Percentiles rank a stretch among this genome's conserved stretches.
Conservation (phyloP, 352 stramenopile genomes). For the Phytophthora europaea region DNA sequence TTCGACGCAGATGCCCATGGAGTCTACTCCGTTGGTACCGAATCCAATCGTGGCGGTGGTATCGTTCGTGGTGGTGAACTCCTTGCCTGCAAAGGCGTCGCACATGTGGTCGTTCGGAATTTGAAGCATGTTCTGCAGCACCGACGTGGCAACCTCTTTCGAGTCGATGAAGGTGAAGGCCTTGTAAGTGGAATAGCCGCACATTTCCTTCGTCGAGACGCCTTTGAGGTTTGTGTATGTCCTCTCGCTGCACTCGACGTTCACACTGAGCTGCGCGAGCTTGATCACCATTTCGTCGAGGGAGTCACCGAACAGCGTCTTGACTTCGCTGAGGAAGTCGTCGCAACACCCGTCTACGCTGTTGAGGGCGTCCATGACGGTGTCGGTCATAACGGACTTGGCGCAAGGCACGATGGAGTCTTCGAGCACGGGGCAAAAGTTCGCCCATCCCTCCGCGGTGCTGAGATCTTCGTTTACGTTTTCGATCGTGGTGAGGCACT, state of each 20-base stretch:
- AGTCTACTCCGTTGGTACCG: constrained; percentile 29
- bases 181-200: constrained; percentile 37
- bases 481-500: constrained; percentile 39
- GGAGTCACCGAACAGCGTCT: constrained; percentile 42
- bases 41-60: constrained; percentile 39
- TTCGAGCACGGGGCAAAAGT: constrained; percentile 40
- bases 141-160: neutral
- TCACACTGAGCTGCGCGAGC: constrained; percentile 34
- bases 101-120: constrained; percentile 64
- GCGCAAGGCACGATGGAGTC: constrained; percentile 47
- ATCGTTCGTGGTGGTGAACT: constrained; percentile 50
- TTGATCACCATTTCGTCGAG: constrained; percentile 41
- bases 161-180: constrained; percentile 32
- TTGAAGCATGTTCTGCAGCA: constrained; percentile 31
- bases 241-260: constrained; percentile 49
- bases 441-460: constrained; percentile 10
- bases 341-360: constrained; percentile 50
- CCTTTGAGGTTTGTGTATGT: constrained; percentile 42
- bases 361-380: constrained; percentile 35
- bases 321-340: constrained; percentile 47
- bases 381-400: constrained; percentile 33
- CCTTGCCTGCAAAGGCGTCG: constrained; percentile 44
- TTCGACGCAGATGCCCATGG: constrained; percentile 55
- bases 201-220: constrained; percentile 41
- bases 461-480: constrained; percentile 6